phyloP scores from a whole-genome alignment of 2,329 filamentous ascomycete genomes.

The Alternaria sp. region DNA sequence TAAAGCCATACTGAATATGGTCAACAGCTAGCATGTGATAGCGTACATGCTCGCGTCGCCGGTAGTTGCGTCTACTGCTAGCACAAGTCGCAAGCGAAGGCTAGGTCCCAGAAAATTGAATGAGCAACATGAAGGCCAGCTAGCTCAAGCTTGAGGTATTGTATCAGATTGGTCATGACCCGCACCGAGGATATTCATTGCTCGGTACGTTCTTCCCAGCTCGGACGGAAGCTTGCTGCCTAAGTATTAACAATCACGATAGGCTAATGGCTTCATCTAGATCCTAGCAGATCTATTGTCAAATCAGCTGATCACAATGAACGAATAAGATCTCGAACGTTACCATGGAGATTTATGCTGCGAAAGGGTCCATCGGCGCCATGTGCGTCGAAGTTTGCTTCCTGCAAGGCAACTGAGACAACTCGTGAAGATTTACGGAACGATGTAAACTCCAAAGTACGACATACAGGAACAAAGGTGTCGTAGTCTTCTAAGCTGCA shows the following conservation, averaged over 20 bases:
- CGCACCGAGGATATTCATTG: not conserved
- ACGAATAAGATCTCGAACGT: not conserved
- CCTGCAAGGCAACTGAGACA: slow-evolving; percentile 34
- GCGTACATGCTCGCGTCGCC: not conserved
- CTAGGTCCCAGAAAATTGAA: not conserved
- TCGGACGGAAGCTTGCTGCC: not conserved
- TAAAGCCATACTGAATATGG: not conserved
- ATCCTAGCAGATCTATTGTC: not conserved
- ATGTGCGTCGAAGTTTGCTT: not conserved
- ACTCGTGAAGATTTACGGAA: not conserved
- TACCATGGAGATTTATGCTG: not conserved
- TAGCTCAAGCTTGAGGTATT: not conserved
- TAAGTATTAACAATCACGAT: not conserved
- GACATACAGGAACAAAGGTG: not conserved
- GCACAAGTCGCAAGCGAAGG: not conserved
- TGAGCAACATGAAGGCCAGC: not conserved
- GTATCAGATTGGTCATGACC: not conserved
- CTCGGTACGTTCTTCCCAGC: not conserved
- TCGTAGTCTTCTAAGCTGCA: not conserved
- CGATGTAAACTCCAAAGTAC: slow-evolving; percentile 1
- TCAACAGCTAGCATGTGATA: not conserved
- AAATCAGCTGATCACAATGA: not conserved
- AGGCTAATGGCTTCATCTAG: not conserved
- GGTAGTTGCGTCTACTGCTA: too few relatives aligned
- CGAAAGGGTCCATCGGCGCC: not conserved